phyloP scores from a whole-genome alignment of 2,329 filamentous ascomycete genomes.

The Exophiala aquamarina region DNA sequence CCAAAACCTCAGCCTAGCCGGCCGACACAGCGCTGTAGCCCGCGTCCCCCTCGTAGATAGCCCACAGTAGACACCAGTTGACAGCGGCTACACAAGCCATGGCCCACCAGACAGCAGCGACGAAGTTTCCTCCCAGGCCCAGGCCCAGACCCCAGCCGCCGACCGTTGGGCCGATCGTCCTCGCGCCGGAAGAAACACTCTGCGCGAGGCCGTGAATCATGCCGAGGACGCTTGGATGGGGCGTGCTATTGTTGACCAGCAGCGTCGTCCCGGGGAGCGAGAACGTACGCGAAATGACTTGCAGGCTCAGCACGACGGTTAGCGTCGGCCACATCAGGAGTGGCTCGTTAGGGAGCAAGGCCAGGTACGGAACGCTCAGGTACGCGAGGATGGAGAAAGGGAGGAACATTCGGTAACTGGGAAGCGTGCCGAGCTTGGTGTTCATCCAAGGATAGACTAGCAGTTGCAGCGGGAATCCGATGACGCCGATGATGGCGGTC shows the following conservation, averaged over 20 bases:
- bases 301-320: slow-evolving; percentile 62
- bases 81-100: slow-evolving; percentile 54
- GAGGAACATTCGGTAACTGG: slow-evolving; percentile 67
- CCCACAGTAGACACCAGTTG: slow-evolving; percentile 59
- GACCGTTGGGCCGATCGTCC: slow-evolving; percentile 57
- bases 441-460: slow-evolving; percentile 70
- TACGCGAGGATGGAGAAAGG: slow-evolving; percentile 72
- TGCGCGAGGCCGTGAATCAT: slow-evolving; percentile 62
- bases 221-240: slow-evolving; percentile 56
- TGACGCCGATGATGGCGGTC: slow-evolving; percentile 72
- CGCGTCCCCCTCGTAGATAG: slow-evolving; percentile 59
- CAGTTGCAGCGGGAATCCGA: slow-evolving; percentile 73
- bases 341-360: slow-evolving; percentile 61
- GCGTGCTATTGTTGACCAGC: slow-evolving; percentile 60
- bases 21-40: slow-evolving; percentile 4
- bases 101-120: slow-evolving; percentile 60
- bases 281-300: slow-evolving; percentile 73
- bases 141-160: slow-evolving; percentile 55
- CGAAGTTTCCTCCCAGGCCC: slow-evolving; percentile 54
- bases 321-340: slow-evolving; percentile 65
- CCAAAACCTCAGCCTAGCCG: no score
- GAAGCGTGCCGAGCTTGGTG: slow-evolving; percentile 64
- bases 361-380: slow-evolving; percentile 67
- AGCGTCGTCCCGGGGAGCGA: slow-evolving; percentile 60
- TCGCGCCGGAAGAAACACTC: slow-evolving; percentile 53